A percentile compares a stretch with the other conserved stretches of the same genome.
phyloP scores from a whole-genome alignment of 345 rosid species.

The Eucalyptus shirleyi region DNA sequence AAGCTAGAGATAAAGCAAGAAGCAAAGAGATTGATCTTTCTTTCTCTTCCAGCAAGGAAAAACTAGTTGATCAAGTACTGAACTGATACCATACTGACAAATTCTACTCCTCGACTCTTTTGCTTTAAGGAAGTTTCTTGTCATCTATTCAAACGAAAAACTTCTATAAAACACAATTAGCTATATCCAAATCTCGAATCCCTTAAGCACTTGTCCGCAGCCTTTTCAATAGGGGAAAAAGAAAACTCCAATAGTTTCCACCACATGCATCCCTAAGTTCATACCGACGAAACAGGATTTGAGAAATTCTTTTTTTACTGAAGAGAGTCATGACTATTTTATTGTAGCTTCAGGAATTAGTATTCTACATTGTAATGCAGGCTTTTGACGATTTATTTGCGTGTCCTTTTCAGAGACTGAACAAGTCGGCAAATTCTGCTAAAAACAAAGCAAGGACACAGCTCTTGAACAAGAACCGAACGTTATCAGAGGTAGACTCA shows the following conservation, averaged over 20 bases:
- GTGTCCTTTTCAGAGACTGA: neutral
- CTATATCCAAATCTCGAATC: neutral
- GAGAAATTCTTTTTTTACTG: neutral
- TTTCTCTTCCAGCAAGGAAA: neutral
- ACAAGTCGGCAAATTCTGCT: neutral
- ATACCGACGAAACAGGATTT: neutral
- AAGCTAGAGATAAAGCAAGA: neutral
- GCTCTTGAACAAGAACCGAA: neutral
- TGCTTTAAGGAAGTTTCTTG: neutral
- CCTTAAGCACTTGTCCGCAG: neutral
- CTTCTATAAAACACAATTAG: neutral
- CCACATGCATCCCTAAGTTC: neutral
- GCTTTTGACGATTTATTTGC: neutral
- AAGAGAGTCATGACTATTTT: neutral
- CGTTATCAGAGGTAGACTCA: neutral
- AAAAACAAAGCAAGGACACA: constrained; percentile 1
- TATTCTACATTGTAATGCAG: neutral
- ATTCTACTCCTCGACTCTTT: neutral
- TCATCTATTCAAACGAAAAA: neutral
- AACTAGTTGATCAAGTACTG: neutral
- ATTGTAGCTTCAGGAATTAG: neutral
- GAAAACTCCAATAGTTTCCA: neutral
- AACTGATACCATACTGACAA: neutral
- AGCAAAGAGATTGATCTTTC: neutral
- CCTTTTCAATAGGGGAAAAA: neutral